Conservation (phyloP, 257 asterid genomes). For the Plantago major region DNA sequence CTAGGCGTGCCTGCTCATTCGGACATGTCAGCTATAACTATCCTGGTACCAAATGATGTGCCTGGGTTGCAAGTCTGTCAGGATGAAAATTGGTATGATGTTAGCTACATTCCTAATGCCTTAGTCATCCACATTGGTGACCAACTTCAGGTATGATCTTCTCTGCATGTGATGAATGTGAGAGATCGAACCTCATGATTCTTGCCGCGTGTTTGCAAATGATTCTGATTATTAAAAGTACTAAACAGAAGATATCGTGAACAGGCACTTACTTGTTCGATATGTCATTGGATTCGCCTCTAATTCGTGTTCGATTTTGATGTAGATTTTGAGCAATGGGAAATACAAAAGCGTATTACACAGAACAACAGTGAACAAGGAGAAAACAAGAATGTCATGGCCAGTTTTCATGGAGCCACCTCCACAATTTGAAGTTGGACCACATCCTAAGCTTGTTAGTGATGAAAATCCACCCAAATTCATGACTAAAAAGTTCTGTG, state of each 20-base stretch:
- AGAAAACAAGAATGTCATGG: slow-evolving; percentile 75
- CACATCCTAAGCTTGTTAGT: slow-evolving; percentile 43
- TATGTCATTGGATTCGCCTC: too few relatives aligned
- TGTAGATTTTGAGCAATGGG: slow-evolving; percentile 76
- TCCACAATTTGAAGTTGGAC: slow-evolving; percentile 53
- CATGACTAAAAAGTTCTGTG: slow-evolving; percentile 62
- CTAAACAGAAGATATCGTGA: too few relatives aligned
- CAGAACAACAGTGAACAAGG: slow-evolving; percentile 59
- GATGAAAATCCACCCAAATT: slow-evolving; percentile 44
- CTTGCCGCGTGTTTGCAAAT: too few relatives aligned
- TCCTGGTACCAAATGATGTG: slow-evolving; percentile 76
- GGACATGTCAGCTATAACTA: slow-evolving; percentile 67
- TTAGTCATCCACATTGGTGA: slow-evolving; percentile 81
- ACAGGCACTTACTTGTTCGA: too few relatives aligned
- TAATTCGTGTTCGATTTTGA: too few relatives aligned
- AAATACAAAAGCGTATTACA: slow-evolving; percentile 56
- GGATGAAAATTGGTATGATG: slow-evolving; percentile 70
- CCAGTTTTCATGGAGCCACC: slow-evolving; percentile 78
- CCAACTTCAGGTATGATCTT: slow-evolving; percentile 65
- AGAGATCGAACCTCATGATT: too few relatives aligned
- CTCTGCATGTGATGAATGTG: too few relatives aligned
- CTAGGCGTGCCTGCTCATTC: slow-evolving; percentile 93
- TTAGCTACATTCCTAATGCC: slow-evolving; percentile 72
- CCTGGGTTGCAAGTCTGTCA: slow-evolving; percentile 79
- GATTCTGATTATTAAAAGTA: too few relatives aligned